phyloP scores from a whole-genome alignment of 306 rosid genomes.

The cucumber (Cucumis sativus) region DNA sequence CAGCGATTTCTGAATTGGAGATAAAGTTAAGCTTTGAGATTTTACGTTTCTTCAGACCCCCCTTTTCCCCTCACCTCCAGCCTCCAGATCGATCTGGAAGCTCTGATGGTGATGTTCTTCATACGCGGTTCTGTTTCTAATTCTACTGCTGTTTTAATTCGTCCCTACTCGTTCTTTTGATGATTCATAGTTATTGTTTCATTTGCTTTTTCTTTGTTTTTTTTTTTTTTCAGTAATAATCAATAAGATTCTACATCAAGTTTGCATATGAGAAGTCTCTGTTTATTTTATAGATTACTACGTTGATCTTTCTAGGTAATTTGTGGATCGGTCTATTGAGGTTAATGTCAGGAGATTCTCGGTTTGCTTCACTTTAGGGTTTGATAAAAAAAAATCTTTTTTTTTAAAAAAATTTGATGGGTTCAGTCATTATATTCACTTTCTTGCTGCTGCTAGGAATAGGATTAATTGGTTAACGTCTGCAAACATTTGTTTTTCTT shows the following conservation, averaged over 20 bases:
- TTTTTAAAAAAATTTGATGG: neutral
- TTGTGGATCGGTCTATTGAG: slow-evolving; percentile 4
- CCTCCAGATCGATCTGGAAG: slow-evolving; percentile 9
- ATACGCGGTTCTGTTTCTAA: neutral
- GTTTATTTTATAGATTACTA: neutral
- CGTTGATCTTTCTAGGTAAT: neutral
- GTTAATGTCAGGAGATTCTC: neutral
- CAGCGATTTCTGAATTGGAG: neutral
- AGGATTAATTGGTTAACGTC: slow-evolving; percentile 4
- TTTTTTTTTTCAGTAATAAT: neutral
- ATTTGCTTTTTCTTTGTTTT: neutral
- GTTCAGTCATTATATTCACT: neutral
- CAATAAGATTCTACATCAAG: neutral
- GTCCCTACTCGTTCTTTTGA: neutral
- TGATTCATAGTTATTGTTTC: neutral
- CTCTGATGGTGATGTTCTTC: slow-evolving; percentile 4
- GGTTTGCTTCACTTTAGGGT: slow-evolving; percentile 8
- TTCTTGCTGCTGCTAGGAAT: neutral
- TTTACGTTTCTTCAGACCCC: neutral
- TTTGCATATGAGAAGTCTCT: neutral
- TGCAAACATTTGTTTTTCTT: slow-evolving; percentile 1
- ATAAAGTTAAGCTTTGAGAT: neutral
- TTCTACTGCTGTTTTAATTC: neutral
- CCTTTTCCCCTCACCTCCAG: neutral
- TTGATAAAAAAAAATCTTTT: neutral